phyloP scores from a whole-genome alignment of 1,284 basidiomycete species.

The Bondarzewia mesenterica region DNA sequence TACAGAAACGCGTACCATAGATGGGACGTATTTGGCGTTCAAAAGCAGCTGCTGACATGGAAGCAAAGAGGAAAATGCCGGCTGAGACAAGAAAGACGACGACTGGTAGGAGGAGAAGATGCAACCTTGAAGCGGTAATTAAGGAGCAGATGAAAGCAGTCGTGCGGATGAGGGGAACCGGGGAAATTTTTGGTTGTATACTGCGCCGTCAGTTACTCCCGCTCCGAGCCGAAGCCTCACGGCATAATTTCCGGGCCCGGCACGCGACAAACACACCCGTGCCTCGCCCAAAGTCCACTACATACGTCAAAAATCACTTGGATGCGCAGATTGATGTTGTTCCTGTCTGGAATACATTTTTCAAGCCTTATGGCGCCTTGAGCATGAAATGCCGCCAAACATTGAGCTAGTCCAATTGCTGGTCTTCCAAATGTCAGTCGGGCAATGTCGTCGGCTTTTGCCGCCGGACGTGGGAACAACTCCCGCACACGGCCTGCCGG shows the following conservation, averaged over 20 bases:
- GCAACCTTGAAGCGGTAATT: not conserved
- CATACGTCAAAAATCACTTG: too few relatives aligned
- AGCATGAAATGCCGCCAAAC: too few relatives aligned
- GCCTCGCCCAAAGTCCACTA: too few relatives aligned
- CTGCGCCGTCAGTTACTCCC: not conserved
- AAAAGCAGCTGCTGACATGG: slow-evolving; percentile 40
- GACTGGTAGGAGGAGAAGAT: not conserved
- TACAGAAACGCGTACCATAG: slow-evolving; percentile 45
- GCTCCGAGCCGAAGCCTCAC: slow-evolving; percentile 1
- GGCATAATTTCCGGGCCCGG: not conserved
- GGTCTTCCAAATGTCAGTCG: too few relatives aligned
- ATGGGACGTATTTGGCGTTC: slow-evolving; percentile 76
- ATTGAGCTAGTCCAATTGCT: too few relatives aligned
- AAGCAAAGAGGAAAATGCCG: not conserved
- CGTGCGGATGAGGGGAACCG: not conserved
- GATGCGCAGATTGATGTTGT: too few relatives aligned
- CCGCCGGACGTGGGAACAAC: too few relatives aligned
- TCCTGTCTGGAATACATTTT: too few relatives aligned
- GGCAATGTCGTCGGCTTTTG: too few relatives aligned
- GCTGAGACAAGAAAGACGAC: not conserved
- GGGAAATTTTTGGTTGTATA: slow-evolving; percentile 1
- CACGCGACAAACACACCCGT: too few relatives aligned
- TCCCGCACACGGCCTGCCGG: too few relatives aligned
- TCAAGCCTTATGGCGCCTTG: too few relatives aligned
- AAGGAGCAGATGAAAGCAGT: not conserved